phyloP scores from a whole-genome alignment of 208 protist species.

The Acanthamoeba royreba region DNA sequence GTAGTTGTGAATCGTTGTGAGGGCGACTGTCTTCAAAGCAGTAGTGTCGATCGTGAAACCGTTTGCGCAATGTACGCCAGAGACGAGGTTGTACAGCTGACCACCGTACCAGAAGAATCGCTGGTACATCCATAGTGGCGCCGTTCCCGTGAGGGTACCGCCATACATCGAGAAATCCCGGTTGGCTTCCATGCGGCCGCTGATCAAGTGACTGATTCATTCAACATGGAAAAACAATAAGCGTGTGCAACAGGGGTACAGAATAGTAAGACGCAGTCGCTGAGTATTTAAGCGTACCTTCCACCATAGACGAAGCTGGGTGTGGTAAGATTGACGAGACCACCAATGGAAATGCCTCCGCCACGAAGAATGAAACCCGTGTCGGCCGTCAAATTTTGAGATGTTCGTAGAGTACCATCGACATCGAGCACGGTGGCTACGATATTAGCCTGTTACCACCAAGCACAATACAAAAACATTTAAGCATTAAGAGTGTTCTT shows the following conservation, averaged over 20 bases:
- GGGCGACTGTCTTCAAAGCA: neutral
- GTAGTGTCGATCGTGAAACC: neutral
- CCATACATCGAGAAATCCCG: neutral
- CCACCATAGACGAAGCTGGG: neutral
- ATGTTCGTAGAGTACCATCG: neutral
- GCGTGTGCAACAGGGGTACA: too few relatives aligned
- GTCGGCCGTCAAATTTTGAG: neutral
- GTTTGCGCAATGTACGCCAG: neutral
- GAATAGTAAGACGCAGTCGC: too few relatives aligned
- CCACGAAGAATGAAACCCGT: neutral
- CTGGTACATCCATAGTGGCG: neutral
- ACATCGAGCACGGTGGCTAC: neutral
- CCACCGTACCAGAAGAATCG: constrained; percentile 19
- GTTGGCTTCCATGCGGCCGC: neutral
- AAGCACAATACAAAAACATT: too few relatives aligned
- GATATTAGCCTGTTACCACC: neutral
- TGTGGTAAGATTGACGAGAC: neutral
- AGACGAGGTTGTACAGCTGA: neutral
- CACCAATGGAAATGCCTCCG: neutral
- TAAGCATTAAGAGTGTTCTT: too few relatives aligned
- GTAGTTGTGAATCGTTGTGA: neutral
- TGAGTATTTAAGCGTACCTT: too few relatives aligned
- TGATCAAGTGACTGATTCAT: neutral
- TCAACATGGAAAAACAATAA: too few relatives aligned
- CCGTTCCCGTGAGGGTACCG: neutral